Percentiles rank a stretch among this genome's conserved stretches.
These are phyloP conservation scores for Nothopassalora personata DNA, from an alignment of 2,329 filamentous ascomycete genomes.

Conservation along the genomic window DNA sequence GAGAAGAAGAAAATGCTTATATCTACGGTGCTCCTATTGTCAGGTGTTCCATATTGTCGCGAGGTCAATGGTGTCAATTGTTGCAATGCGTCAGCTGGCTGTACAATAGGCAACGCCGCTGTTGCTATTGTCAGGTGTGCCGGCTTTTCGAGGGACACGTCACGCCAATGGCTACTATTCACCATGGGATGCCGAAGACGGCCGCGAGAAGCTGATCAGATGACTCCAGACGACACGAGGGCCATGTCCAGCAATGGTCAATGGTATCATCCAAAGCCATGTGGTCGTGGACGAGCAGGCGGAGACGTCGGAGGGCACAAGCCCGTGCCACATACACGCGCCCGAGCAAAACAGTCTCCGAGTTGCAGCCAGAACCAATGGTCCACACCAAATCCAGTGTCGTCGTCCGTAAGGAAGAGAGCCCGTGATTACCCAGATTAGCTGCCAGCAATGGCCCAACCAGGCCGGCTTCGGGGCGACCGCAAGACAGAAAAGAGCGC, in stretches of 20 bases:
- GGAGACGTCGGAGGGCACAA: background rate
- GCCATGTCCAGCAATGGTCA: background rate
- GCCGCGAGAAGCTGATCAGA: background rate
- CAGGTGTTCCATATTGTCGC: background rate
- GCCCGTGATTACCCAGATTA: background rate
- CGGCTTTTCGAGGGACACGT: background rate
- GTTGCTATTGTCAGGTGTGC: background rate
- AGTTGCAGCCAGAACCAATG: background rate
- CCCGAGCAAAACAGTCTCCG: background rate
- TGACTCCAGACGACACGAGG: background rate
- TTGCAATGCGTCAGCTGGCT: background rate
- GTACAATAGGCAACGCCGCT: background rate
- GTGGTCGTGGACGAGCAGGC: background rate
- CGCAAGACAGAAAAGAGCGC: background rate
- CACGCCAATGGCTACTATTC: background rate
- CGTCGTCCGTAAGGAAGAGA: background rate
- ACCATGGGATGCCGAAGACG: background rate
- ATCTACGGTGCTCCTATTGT: background rate
- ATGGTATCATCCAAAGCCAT: background rate
- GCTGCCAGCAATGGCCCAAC: background rate
- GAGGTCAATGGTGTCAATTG: background rate
- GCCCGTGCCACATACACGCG: background rate
- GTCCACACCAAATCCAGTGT: background rate
- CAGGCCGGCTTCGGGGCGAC: background rate
- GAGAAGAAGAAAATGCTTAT: background rate